phyloP scores from a whole-genome alignment of 1,139 yeast genomes.

The Sugiyamaella grinbergsii region DNA sequence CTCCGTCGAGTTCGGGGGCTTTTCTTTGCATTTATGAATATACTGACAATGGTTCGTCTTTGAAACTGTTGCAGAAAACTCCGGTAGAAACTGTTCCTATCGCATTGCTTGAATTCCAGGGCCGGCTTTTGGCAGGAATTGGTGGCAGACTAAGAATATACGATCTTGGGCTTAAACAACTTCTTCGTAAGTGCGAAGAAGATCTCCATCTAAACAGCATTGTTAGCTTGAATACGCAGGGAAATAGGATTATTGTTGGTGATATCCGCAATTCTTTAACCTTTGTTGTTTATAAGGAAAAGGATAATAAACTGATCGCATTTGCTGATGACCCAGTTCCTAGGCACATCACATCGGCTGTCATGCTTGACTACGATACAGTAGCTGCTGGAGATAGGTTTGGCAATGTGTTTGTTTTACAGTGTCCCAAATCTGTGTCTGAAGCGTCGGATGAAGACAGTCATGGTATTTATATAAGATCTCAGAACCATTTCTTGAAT shows the following conservation, averaged over 20 bases:
- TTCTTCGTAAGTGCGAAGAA: slow-evolving; percentile 62
- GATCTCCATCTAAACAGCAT: slow-evolving; percentile 48
- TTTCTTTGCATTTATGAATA: slow-evolving; percentile 52
- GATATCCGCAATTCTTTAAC: slow-evolving; percentile 69
- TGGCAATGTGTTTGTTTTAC: slow-evolving; percentile 72
- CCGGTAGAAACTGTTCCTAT: slow-evolving; percentile 52
- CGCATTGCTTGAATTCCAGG: slow-evolving; percentile 60
- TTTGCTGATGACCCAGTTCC: slow-evolving; percentile 70
- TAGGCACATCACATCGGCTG: slow-evolving; percentile 64
- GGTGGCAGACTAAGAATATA: slow-evolving; percentile 58
- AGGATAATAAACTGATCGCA: slow-evolving; percentile 56
- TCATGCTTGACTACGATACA: slow-evolving; percentile 71
- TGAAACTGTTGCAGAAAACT: slow-evolving; percentile 65
- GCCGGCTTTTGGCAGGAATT: slow-evolving; percentile 62
- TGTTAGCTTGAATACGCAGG: slow-evolving; percentile 54
- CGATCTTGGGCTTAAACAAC: slow-evolving; percentile 77
- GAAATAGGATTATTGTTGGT: slow-evolving; percentile 64
- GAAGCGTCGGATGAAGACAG: slow-evolving; percentile 54
- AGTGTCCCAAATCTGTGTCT: slow-evolving; percentile 55
- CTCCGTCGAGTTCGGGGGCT: slow-evolving; percentile 41
- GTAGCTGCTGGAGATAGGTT: slow-evolving; percentile 86
- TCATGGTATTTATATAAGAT: slow-evolving; percentile 41
- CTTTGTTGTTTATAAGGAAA: slow-evolving; percentile 54
- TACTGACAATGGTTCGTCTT: slow-evolving; percentile 42
- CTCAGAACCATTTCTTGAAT: slow-evolving; percentile 40